Evolutionary conservation across 306 rosid species (phyloP), one percentile per base, ranked within the genome.

Genomic region (Pyrus bretschneideri): DNA sequence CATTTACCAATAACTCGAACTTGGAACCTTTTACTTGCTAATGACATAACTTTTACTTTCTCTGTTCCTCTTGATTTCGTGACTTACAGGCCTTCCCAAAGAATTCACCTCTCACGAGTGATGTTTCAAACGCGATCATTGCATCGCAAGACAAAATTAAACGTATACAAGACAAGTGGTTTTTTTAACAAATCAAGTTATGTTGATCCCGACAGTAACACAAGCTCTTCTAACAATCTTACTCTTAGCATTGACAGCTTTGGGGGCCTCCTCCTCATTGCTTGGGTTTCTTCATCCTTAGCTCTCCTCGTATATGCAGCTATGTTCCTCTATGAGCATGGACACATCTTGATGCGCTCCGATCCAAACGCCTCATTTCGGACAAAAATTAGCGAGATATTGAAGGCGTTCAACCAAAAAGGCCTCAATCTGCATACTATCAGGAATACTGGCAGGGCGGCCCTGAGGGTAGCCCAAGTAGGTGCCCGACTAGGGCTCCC

Each of bases 251-350:
- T 92, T 5, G 85, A 80, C 11, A 88, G 92, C 79, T 88, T 89
- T 33, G 82, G 93, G 91, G 95, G 89, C 5, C 80, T 89, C 4
- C 88, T 86, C 74, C 85, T 92, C 11, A 69, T 89, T n/a, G 87
- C 78, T 1, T 84, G 85, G 23, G 30, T 31, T 42, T 54, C 88
- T 67, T 87, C 88, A 4, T 3, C 76, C 14, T 21, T 18, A 7
- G 89, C 93, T 30, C 81, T 57, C 11, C 13, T 9, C 11, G 1
- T 57, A 21, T 21, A 6, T 57, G 61, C 61, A 57, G 27, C 61
- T 1, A 3, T 60, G 11, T 45, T 30, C 71, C 17, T 83, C 92
- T 31, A 63, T 81, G 21, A 15, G 22, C 19, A 52, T 3, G 18
- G 58, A 21, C 58, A 30, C 11, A 9, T 57, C 5, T 12, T 45